A percentile compares a stretch with the other conserved stretches of the same genome.
phyloP scores from a whole-genome alignment of 176 grass and related monocot species.

The Carex scoparia region DNA sequence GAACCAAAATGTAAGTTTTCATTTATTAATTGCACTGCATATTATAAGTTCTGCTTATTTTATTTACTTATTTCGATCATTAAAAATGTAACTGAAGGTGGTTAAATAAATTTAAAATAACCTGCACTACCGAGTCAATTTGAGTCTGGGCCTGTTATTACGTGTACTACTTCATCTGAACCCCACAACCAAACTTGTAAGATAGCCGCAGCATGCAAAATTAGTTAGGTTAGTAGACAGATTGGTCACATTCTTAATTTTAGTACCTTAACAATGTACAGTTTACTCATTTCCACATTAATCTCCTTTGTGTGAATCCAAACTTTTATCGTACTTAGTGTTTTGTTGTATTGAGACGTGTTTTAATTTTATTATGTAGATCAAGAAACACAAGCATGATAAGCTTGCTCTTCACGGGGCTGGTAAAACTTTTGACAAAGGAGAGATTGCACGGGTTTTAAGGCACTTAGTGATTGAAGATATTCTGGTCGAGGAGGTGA shows the following conservation, averaged over 20 bases:
- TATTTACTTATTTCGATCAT: background rate
- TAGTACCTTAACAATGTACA: background rate
- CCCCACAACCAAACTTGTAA: background rate
- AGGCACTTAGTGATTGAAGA: slow-evolving; percentile 65
- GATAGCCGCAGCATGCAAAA: background rate
- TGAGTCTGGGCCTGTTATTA: background rate
- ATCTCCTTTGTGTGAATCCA: background rate
- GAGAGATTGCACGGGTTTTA: slow-evolving; percentile 65
- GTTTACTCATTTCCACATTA: background rate
- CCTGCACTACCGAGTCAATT: background rate
- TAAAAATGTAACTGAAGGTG: background rate
- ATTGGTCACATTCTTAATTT: background rate
- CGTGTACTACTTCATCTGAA: background rate
- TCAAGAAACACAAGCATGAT: slow-evolving; percentile 83
- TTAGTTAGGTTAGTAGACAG: background rate
- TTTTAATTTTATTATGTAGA: slow-evolving; percentile 28
- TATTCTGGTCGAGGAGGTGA: slow-evolving; percentile 77
- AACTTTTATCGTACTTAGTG: background rate
- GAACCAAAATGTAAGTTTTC: slow-evolving; percentile 69
- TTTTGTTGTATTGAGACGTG: slow-evolving; percentile 4
- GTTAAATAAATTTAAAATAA: background rate
- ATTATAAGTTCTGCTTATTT: background rate
- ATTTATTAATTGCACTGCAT: background rate
- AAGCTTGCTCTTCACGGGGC: slow-evolving; percentile 69
- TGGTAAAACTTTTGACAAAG: slow-evolving; percentile 70